These are phyloP conservation scores for Cornus kousa DNA, from an alignment of 148 eudicot genomes.

Conservation along the genomic window DNA sequence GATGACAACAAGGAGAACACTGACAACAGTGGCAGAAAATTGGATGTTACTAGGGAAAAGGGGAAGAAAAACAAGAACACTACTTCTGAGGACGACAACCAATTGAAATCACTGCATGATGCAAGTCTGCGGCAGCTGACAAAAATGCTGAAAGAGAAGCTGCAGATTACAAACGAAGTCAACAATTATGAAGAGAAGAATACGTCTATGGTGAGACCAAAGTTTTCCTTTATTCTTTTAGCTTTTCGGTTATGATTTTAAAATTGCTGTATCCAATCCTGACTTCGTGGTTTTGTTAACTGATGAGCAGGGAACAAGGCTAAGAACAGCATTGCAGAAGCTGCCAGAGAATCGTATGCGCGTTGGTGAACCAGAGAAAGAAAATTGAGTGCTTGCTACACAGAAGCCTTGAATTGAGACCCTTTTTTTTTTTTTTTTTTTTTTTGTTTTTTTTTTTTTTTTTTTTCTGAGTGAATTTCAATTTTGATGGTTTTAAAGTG, in stretches of 20 bases:
- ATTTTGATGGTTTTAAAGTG: not conserved
- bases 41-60: constrained; percentile 17
- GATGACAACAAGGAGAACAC: constrained; percentile 55
- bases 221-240: not conserved
- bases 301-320: constrained; percentile 31
- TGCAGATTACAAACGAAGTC: constrained; percentile 18
- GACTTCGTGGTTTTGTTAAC: constrained; percentile 1
- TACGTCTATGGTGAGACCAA: constrained; percentile 15
- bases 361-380: not conserved
- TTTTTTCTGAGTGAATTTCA: not conserved
- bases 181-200: constrained; percentile 13
- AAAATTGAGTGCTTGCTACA: not conserved
- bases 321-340: constrained; percentile 43
- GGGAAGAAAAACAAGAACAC: constrained; percentile 13
- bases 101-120: constrained; percentile 11
- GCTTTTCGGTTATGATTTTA: not conserved
- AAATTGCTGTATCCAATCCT: not conserved
- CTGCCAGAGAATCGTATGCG: constrained; percentile 35
- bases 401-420: not conserved
- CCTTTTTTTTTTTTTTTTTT: not conserved
- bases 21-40: constrained; percentile 22
- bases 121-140: constrained; percentile 52
- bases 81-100: constrained; percentile 10
- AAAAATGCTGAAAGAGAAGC: constrained; percentile 36
- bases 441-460: not conserved